Conservation (phyloP, 495 filamentous ascomycete species). For the Aspergillus panamensis region DNA sequence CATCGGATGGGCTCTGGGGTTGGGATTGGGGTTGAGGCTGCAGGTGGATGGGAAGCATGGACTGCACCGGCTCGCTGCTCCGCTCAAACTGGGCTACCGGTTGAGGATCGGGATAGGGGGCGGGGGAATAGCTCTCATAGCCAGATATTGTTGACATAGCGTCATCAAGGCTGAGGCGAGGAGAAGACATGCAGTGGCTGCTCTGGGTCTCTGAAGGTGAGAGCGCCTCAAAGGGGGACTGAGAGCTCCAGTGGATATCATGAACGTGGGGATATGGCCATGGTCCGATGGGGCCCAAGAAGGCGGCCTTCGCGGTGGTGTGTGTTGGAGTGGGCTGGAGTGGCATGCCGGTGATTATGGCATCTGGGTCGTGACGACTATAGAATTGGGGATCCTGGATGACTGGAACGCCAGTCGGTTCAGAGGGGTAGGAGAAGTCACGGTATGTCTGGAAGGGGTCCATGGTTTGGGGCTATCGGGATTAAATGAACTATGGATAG, state of each 20-base stretch:
- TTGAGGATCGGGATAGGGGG: conserved; percentile 13
- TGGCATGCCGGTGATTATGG: conserved; percentile 2
- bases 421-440: conserved; percentile 12
- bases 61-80: not conserved
- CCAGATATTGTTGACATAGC: conserved; percentile 14
- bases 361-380: conserved; percentile 3
- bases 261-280: conserved; percentile 4
- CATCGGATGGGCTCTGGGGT: not conserved
- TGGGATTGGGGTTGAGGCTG: not conserved
- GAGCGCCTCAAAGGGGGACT: not conserved
- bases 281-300: not conserved
- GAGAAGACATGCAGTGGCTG: conserved; percentile 17
- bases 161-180: conserved; percentile 24
- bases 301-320: conserved; percentile 2
- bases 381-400: conserved; percentile 10
- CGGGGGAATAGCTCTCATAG: conserved; percentile 20
- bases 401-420: conserved; percentile 1
- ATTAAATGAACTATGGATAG: not conserved
- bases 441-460: conserved; percentile 20
- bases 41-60: not conserved
- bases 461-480: conserved; percentile 18
- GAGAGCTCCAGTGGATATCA: conserved; percentile 5
- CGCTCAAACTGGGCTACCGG: conserved; percentile 4
- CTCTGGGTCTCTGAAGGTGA: conserved; percentile 12
- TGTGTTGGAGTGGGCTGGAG: conserved; percentile 7